Evolutionary conservation across 257 asterid species (phyloP), one percentile per base, ranked within the genome.

Genomic region (Ehretia macrophylla): DNA sequence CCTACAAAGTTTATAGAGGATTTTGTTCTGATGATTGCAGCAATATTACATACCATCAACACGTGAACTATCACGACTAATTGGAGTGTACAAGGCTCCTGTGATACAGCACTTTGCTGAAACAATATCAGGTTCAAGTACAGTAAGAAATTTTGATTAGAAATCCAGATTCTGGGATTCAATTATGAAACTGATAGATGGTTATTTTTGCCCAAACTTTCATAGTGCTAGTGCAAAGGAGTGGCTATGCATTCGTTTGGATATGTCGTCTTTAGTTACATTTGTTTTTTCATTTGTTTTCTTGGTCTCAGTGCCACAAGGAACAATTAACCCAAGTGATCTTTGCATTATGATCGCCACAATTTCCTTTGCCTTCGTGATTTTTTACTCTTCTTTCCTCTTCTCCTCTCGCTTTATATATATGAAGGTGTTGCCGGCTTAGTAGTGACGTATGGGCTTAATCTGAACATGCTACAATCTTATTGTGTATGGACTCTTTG

Each of bases 1-100:
- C n/a, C n/a, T n/a, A n/a, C 8, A 10, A 42, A 1, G 3, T 42
- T 42, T 2, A 42, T 1, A 11, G 12, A 42, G 16, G 14, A 42
- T 42, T 2, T 10, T 1, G 16, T 4, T 51, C 32, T 0, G 21
- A 27, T 22, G n/a, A 12, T 44, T 32, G n/a, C 52, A 46, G 22
- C 48, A 51, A 51, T 51, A 51, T 14, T 65, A 44, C 20, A 38
- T n/a, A 42, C 35, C 35, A 52, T 67, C 98, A 32, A 97, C 95
- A 40, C 75, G 98, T 66, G 98, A 91, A 70, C 81, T 91, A 42
- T 75, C 98, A 20, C 80, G 97, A 40, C 51, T 91, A 47, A 60
- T 80, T 68, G 98, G 97, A 64, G 86, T 89, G 23, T 81, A 85
- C 83, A 82, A 88, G 73, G 94, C 97, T 72, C 98, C 97, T 21